phyloP scores from a whole-genome alignment of 78 protist genomes.

The Pigoraptor vietnamica region DNA sequence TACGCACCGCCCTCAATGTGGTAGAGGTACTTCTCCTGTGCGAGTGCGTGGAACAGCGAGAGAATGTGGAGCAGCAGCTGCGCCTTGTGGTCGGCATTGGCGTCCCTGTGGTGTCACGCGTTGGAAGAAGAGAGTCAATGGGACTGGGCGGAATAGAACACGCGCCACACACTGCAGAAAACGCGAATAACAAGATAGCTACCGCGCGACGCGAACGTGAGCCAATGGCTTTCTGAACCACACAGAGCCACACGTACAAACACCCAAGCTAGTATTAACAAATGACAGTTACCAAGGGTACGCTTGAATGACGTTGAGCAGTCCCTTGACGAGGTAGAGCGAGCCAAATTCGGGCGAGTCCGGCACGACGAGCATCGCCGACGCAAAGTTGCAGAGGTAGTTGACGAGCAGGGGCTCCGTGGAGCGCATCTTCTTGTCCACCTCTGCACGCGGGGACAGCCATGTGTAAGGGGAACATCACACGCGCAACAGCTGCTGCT shows the following conservation, averaged over 20 bases:
- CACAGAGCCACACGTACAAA: no score
- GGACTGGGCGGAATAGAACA: background rate
- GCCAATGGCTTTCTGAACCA: no score
- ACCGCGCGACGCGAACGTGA: no score
- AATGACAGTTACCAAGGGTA: no score
- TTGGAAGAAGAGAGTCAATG: background rate
- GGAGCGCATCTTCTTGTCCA: constrained; percentile 13
- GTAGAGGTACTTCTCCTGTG: background rate
- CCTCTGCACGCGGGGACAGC: no score
- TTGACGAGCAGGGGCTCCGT: constrained; percentile 45
- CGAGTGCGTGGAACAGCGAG: background rate
- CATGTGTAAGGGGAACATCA: background rate
- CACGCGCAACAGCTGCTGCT: background rate
- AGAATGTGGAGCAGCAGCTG: background rate
- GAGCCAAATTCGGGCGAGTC: constrained; percentile 82
- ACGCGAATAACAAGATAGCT: no score
- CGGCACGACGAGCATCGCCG: constrained; percentile 62
- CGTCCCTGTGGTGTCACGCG: background rate
- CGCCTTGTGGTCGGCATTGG: background rate
- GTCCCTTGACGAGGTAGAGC: constrained; percentile 60
- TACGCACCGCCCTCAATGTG: background rate
- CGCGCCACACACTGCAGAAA: no score
- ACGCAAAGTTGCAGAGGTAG: background rate
- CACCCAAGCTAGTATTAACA: no score
- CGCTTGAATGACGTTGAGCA: constrained; percentile 34